Evolutionary conservation across 495 filamentous ascomycete genomes (phyloP), one percentile per base, ranked within the genome.

Genomic region (Hyaloscypha hepaticicola): DNA sequence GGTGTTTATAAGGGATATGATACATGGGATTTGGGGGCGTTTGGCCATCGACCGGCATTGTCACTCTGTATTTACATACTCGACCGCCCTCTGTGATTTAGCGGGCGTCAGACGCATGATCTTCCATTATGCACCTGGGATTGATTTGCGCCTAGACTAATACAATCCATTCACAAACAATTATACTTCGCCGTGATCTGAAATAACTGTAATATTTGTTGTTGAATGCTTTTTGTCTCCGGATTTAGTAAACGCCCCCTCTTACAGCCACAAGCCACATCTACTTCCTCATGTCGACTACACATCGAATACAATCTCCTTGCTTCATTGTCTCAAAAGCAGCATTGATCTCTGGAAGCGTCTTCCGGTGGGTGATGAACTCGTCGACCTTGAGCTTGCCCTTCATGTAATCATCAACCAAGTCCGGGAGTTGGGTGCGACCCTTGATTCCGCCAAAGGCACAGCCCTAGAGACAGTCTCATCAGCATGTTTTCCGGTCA

Each of bases 371-470:
- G 29, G 95, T 99, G 78, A 99, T 98, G 82, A 98, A 98, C 81
- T 99, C 95, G 72, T 99, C 96, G 48, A 99, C 94, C 90, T 97
- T 98, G 72, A 99, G 85, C 72, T 90, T 84, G 66, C 93, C 93
- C 26, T 81, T 81, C 75, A 96, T 83, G 76, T 99, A 99, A 76
- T 98, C 96, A 59, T 88, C 82, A 6, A 99, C 93, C 28, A 99
- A 86, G 60, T 83, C 88, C 34, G 90, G 91, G 55, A 99, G 85
- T 78, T 99, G 95, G 28, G 90, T 86, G 70, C 95, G 92, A 65
- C 95, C 95, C 83, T 99, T 99, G 82, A 99, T 92, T 65, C 95
- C 95, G 68, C 95, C 95, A 72, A 99, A 99, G 27, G 95, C 95
- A 74, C 94, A 97, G 64, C 95, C 95, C 73, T 65, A 61, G 22